Percentiles rank a stretch among this genome's conserved stretches.
These are phyloP conservation scores for Pythium sp. DNA, from an alignment of 352 stramenopile species.

Conservation along the genomic window DNA sequence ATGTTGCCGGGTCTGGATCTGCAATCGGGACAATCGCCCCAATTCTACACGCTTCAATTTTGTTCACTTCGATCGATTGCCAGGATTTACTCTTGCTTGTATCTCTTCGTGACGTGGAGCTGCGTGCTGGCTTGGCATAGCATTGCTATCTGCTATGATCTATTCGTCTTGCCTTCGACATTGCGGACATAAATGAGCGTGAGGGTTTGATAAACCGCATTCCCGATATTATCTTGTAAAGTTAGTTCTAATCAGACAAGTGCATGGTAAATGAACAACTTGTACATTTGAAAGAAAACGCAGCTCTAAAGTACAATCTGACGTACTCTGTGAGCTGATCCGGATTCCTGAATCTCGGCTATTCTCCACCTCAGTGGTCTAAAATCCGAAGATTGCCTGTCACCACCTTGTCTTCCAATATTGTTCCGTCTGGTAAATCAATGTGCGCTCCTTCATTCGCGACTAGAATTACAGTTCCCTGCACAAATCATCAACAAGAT, in stretches of 20 bases:
- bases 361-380: conserved; percentile 63
- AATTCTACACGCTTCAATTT: not conserved
- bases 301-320: not conserved
- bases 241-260: not conserved
- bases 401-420: conserved; percentile 94
- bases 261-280: not conserved
- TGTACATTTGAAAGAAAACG: not conserved
- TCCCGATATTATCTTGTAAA: not conserved
- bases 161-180: not conserved
- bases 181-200: not conserved
- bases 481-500: conserved; percentile 3
- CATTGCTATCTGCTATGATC: not conserved
- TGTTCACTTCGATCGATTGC: not conserved
- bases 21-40: not conserved
- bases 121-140: not conserved
- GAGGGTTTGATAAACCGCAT: not conserved
- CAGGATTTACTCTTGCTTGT: not conserved
- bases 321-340: not conserved
- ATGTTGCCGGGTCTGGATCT: not conserved
- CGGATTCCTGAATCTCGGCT: not conserved
- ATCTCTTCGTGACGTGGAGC: not conserved
- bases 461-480: conserved; percentile 94
- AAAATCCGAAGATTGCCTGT: conserved; percentile 93
- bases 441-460: conserved; percentile 93
- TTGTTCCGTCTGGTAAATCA: conserved; percentile 90